These are phyloP conservation scores for Fraxinus nigra DNA, from an alignment of 305 asterid species.

Conservation along the genomic window DNA sequence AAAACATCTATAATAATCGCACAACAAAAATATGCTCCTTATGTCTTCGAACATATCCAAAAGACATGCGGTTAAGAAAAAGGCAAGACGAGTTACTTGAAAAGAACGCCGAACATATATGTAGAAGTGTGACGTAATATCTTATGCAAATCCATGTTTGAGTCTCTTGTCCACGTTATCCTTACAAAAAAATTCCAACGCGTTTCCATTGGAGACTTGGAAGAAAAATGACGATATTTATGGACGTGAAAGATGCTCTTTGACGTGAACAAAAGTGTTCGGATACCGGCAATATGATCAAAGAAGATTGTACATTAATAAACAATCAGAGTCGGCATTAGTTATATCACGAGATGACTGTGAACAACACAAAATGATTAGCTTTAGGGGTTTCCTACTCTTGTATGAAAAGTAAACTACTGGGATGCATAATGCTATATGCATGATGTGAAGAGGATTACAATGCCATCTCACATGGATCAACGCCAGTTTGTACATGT, in stretches of 20 bases:
- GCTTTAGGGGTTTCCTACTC: not conserved
- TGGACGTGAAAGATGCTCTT: too few species aligned
- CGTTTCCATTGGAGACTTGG: too few species aligned
- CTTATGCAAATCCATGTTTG: too few species aligned
- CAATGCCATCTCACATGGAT: not conserved
- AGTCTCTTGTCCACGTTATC: too few species aligned
- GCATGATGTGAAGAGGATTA: not conserved
- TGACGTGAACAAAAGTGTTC: too few species aligned
- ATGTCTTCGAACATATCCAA: not conserved
- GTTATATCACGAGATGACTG: not conserved
- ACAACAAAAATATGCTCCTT: not conserved
- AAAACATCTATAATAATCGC: not conserved
- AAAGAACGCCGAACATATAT: not conserved
- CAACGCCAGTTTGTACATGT: not conserved
- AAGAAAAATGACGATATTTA: too few species aligned
- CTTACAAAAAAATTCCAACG: too few species aligned
- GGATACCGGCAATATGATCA: too few species aligned
- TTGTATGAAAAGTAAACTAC: not conserved
- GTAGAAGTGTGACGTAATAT: not conserved
- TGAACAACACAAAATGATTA: not conserved
- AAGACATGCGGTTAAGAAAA: not conserved
- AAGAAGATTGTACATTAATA: too few species aligned
- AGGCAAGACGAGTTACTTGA: not conserved
- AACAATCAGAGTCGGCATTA: not conserved
- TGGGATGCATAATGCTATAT: not conserved